Evolutionary conservation across 2,329 filamentous ascomycete species (phyloP).

Genomic region (Westerdykella ornata): DNA sequence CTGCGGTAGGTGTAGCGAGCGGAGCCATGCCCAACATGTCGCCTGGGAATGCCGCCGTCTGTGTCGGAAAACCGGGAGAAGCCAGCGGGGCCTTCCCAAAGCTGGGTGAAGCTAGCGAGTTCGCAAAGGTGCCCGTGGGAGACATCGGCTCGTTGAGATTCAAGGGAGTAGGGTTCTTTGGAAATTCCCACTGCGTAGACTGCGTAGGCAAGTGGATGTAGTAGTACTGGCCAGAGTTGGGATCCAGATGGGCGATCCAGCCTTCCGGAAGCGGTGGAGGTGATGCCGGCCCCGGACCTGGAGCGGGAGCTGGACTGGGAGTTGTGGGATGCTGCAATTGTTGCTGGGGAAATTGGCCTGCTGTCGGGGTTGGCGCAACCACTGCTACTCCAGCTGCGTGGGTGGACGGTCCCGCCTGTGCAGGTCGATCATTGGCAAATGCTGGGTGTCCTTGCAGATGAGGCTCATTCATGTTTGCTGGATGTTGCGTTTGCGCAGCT

Average conservation of each 20-base stretch:
- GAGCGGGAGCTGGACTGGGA: slow-evolving; percentile 49
- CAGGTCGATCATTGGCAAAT: slow-evolving; percentile 74
- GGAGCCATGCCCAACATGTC: slow-evolving; percentile 77
- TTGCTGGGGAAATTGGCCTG: slow-evolving; percentile 20
- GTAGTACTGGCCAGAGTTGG: slow-evolving; percentile 95
- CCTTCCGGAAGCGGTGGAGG: slow-evolving; percentile 92
- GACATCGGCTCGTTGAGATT: slow-evolving; percentile 81
- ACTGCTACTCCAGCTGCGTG: slow-evolving; percentile 22
- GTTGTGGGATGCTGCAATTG: slow-evolving; percentile 29
- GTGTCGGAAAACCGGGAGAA: slow-evolving; percentile 76
- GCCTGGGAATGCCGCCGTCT: slow-evolving; percentile 77
- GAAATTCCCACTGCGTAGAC: slow-evolving; percentile 97
- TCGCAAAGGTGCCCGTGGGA: slow-evolving; percentile 56
- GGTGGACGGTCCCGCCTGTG: slow-evolving; percentile 41
- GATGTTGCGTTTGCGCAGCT: slow-evolving; percentile 19
- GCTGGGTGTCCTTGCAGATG: slow-evolving; percentile 65
- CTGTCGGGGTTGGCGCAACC: slow-evolving; percentile 27
- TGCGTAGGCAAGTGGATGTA: slow-evolving; percentile 96
- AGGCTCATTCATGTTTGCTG: slow-evolving; percentile 32
- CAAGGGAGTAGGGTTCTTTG: slow-evolving; percentile 86
- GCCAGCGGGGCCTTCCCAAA: slow-evolving; percentile 57
- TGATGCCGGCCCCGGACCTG: slow-evolving; percentile 63
- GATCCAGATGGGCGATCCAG: slow-evolving; percentile 95
- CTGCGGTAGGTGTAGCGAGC: slow-evolving; percentile 64
- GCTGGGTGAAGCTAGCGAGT: slow-evolving; percentile 41